These are phyloP conservation scores for Aspergillus sp. DNA, from an alignment of 2,329 filamentous ascomycete genomes.

Conservation along the genomic window DNA sequence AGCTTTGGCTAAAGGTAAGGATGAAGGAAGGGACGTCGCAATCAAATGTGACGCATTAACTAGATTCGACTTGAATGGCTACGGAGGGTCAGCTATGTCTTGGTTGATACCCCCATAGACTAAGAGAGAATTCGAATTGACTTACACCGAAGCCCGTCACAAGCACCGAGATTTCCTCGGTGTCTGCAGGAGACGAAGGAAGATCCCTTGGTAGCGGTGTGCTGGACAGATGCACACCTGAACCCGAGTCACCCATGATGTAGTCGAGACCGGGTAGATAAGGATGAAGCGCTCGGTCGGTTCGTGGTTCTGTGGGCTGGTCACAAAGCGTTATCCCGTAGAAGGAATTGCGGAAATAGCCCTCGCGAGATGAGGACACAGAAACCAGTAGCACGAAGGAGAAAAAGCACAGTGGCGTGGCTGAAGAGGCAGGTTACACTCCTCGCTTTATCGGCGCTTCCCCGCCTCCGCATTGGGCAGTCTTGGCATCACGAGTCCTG, in stretches of 20 bases:
- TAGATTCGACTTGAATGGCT: conserved; percentile 76
- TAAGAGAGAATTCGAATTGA: not conserved
- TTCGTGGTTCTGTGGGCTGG: not conserved
- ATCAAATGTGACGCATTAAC: conserved; percentile 83
- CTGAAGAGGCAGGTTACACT: not conserved
- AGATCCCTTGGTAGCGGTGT: conserved; percentile 17
- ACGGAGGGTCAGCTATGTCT: conserved; percentile 1
- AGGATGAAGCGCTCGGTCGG: not conserved
- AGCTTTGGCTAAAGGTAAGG: conserved; percentile 51
- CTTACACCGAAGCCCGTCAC: conserved; percentile 36
- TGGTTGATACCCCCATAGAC: conserved; percentile 15
- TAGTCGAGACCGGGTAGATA: not conserved
- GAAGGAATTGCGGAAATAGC: not conserved
- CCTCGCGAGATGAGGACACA: not conserved
- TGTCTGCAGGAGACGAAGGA: conserved; percentile 15
- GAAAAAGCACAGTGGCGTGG: conserved; percentile 3
- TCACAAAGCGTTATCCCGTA: not conserved
- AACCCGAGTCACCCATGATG: conserved; percentile 36
- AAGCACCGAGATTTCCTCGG: conserved; percentile 34
- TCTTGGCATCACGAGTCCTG: conserved; percentile 20
- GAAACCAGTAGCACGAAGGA: conserved; percentile 6
- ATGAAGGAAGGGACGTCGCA: conserved; percentile 64
- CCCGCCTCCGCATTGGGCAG: conserved; percentile 15
- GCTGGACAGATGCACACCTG: conserved; percentile 14
- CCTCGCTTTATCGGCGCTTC: not conserved